phyloP scores from a whole-genome alignment of 495 filamentous ascomycete species.

The Xylaria nigripes region DNA sequence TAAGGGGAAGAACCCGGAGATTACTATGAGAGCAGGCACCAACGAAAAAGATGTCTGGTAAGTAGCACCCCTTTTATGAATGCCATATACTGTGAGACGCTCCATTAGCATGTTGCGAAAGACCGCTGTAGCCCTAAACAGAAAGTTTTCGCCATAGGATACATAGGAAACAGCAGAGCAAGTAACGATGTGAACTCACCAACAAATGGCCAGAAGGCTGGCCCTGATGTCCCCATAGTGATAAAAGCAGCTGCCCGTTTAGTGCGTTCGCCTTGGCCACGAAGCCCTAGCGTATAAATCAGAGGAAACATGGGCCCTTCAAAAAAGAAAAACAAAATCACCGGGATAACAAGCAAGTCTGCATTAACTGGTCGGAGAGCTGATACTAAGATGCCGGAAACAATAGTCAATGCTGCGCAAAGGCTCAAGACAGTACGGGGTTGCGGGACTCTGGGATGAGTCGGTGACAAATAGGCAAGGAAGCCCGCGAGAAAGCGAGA shows the following conservation, averaged over 20 bases:
- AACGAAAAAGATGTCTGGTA: conserved; percentile 30
- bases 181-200: conserved; percentile 25
- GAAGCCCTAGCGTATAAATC: conserved; percentile 59
- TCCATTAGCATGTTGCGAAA: not conserved
- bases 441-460: conserved; percentile 35
- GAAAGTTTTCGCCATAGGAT: not conserved
- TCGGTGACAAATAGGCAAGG: conserved; percentile 45
- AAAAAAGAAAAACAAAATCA: conserved; percentile 57
- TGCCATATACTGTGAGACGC: conserved; percentile 26
- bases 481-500: conserved; percentile 40
- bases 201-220: conserved; percentile 60
- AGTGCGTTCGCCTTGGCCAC: conserved; percentile 61
- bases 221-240: conserved; percentile 58
- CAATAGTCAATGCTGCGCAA: conserved; percentile 36
- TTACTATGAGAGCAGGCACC: conserved; percentile 28
- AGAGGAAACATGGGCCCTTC: conserved; percentile 66
- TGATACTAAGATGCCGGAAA: conserved; percentile 35
- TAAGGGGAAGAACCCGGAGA: conserved; percentile 28
- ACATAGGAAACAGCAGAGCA: not conserved
- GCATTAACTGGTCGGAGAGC: conserved; percentile 44
- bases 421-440: conserved; percentile 49
- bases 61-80: conserved; percentile 22
- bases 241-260: conserved; percentile 61
- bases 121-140: not conserved
- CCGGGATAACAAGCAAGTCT: conserved; percentile 47